Conservation (phyloP, 2,329 filamentous ascomycete species). For the Monilinia fructicola region DNA sequence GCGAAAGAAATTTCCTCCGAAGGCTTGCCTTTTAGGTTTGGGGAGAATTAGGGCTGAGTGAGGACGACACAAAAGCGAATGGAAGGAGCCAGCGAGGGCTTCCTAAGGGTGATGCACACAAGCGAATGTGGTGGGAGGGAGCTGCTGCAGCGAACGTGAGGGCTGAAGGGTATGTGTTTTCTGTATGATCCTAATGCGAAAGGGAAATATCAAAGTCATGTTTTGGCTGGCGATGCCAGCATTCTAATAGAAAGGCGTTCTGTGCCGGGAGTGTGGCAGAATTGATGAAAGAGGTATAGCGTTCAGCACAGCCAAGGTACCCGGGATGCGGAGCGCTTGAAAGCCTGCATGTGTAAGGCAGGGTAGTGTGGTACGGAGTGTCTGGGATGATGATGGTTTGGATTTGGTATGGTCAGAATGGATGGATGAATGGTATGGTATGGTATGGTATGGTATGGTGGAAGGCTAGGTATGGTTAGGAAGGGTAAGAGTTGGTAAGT, state of each 20-base stretch:
- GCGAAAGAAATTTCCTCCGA: constrained; percentile 34
- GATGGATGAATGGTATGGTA: too few species aligned
- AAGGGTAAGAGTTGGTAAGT: constrained; percentile 11
- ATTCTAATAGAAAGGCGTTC: constrained; percentile 36
- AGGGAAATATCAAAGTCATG: constrained; percentile 23
- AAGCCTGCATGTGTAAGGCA: constrained; percentile 24
- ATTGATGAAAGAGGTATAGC: constrained; percentile 24
- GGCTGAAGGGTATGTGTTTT: constrained; percentile 18
- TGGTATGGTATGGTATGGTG: constrained; percentile 16
- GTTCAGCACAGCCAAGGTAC: constrained; percentile 28
- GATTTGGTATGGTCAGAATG: constrained; percentile 20
- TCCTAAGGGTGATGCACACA: constrained; percentile 48
- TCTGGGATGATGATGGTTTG: constrained; percentile 21
- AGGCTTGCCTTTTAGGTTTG: constrained; percentile 33
- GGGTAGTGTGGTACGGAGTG: constrained; percentile 18
- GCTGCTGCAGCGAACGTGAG: constrained; percentile 26
- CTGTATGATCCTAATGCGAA: constrained; percentile 22
- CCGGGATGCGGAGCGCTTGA: constrained; percentile 25
- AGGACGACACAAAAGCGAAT: constrained; percentile 57
- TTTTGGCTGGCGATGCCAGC: constrained; percentile 34
- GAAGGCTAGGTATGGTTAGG: background rate
- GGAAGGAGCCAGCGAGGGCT: constrained; percentile 74
- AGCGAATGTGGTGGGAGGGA: constrained; percentile 38
- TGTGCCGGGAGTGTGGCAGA: constrained; percentile 23
- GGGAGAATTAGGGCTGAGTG: constrained; percentile 34